Conservation (phyloP, 2,329 filamentous ascomycete species). For the Exophiala sideris region DNA sequence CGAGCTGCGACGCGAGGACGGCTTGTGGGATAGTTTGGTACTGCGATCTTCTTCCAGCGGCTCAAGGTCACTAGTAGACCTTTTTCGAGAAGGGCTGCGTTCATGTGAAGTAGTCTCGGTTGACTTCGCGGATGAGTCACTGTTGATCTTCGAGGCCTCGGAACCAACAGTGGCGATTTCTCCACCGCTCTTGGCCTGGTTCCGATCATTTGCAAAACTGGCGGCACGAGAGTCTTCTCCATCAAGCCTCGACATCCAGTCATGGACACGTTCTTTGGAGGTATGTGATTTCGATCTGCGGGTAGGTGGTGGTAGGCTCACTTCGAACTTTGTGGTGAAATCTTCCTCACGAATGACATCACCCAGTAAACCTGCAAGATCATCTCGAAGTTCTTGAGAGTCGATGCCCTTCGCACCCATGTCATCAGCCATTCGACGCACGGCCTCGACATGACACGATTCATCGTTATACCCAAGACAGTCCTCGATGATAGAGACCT, state of each 20-base stretch:
- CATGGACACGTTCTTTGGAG: constrained; percentile 12
- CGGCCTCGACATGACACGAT: constrained; percentile 65
- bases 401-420: constrained; percentile 68
- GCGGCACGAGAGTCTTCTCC: not conserved
- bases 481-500: constrained; percentile 83
- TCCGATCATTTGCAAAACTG: not conserved
- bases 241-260: constrained; percentile 16
- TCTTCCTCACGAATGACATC: constrained; percentile 32
- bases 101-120: constrained; percentile 1
- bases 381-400: constrained; percentile 57
- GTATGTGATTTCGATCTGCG: constrained; percentile 9
- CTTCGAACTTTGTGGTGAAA: constrained; percentile 23
- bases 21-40: constrained; percentile 9
- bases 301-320: constrained; percentile 20
- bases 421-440: constrained; percentile 68
- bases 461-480: constrained; percentile 78
- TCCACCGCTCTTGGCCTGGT: constrained; percentile 1
- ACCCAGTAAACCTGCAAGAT: constrained; percentile 42
- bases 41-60: constrained; percentile 13
- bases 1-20: constrained; percentile 12
- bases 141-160: constrained; percentile 4
- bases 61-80: constrained; percentile 25
- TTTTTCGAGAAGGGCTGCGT: constrained; percentile 22
- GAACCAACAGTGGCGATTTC: not conserved
- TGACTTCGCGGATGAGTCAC: constrained; percentile 16